Evolutionary conservation across 306 rosid species (phyloP).

Genomic region (Sesbania bispinosa): DNA sequence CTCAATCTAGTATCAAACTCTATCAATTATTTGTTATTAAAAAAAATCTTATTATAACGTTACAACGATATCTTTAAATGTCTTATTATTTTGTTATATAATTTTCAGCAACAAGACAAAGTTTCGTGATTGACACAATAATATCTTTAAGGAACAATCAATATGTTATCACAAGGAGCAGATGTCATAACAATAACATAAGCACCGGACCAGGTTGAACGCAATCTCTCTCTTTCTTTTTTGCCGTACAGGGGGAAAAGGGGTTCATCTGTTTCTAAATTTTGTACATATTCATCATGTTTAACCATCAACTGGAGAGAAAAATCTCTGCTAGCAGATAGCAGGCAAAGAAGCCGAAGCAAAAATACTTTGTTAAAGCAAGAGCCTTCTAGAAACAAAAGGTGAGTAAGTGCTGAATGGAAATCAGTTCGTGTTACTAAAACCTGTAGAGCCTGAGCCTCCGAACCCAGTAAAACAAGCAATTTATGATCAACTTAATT

Average conservation of each 20-base stretch:
- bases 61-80: too few species aligned
- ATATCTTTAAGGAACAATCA: background rate
- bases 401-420: background rate
- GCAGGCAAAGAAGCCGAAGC: background rate
- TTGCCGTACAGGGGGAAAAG: background rate
- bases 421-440: background rate
- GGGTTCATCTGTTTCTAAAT: background rate
- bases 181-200: background rate
- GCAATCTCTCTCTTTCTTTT: background rate
- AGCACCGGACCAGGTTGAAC: background rate
- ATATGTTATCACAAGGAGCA: background rate
- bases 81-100: too few species aligned
- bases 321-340: slow-evolving; percentile 1
- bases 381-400: background rate
- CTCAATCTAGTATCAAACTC: too few species aligned
- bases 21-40: too few species aligned
- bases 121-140: background rate
- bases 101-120: background rate
- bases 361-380: background rate
- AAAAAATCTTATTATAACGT: too few species aligned
- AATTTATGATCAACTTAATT: background rate
- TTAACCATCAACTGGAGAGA: background rate
- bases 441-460: background rate
- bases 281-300: background rate
- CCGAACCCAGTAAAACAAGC: slow-evolving; percentile 8